Evolutionary conservation across 768 basidiomycete species (phyloP).

Genomic region (Leccinum rimulosum): DNA sequence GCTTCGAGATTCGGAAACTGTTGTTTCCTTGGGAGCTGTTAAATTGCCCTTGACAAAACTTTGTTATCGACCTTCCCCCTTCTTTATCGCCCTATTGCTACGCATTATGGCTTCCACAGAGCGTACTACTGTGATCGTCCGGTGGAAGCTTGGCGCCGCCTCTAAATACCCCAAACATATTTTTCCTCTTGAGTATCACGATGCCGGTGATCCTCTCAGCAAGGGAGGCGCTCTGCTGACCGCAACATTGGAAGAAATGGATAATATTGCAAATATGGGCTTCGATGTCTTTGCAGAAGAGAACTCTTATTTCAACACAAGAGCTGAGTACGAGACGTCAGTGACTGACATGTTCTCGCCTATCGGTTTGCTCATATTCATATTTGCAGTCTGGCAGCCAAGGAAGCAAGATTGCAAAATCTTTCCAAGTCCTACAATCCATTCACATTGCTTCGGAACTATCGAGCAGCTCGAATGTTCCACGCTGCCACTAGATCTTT

Average conservation of each 20-base stretch:
- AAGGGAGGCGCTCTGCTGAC: conserved; percentile 3
- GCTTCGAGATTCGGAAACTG: not conserved
- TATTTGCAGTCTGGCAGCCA: not conserved
- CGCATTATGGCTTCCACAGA: not conserved
- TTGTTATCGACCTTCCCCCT: too few species aligned
- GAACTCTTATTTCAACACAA: not conserved
- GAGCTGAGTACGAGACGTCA: too few species aligned
- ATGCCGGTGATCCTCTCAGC: not conserved
- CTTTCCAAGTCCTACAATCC: conserved; percentile 1
- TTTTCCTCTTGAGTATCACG: not conserved
- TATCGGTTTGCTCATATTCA: too few species aligned
- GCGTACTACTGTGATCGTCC: not conserved
- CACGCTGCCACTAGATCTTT: not conserved
- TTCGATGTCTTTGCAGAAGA: not conserved
- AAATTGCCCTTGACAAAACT: too few species aligned
- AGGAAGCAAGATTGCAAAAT: not conserved
- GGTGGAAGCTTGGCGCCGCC: not conserved
- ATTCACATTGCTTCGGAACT: not conserved
- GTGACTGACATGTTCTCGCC: too few species aligned
- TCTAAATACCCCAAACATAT: not conserved
- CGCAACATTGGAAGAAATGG: conserved; percentile 10
- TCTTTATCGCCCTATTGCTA: too few species aligned
- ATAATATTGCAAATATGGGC: not conserved
- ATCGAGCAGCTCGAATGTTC: conserved; percentile 1
- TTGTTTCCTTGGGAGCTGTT: not conserved